Evolutionary conservation across 768 basidiomycete species (phyloP).

Genomic region (Naganishia vaughanmartiniae): DNA sequence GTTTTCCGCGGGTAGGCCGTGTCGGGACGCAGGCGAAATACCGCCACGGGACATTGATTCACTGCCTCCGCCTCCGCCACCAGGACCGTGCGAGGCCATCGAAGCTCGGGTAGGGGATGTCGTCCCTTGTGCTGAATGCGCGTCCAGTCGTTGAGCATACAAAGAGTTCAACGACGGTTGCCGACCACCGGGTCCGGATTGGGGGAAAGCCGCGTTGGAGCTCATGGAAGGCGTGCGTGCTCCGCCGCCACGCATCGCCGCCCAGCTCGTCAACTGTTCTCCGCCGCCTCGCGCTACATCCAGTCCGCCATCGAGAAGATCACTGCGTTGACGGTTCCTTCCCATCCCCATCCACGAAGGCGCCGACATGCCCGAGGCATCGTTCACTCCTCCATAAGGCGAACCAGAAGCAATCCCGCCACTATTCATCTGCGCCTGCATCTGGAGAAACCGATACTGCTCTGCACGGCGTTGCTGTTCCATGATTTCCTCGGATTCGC

Average conservation of each 20-base stretch:
- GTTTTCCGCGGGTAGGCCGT: conserved; percentile 18
- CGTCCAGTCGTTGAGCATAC: conserved; percentile 6
- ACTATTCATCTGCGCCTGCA: conserved; percentile 12
- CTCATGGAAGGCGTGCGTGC: conserved; percentile 1
- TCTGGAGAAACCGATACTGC: conserved; percentile 19
- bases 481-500: conserved; percentile 19
- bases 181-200: neutral
- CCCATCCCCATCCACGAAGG: conserved; percentile 22
- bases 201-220: neutral
- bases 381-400: neutral
- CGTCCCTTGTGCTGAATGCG: neutral
- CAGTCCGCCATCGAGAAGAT: neutral
- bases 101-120: neutral
- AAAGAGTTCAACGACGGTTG: conserved; percentile 13
- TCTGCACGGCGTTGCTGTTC: conserved; percentile 20
- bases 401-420: neutral
- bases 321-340: conserved; percentile 23
- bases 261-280: conserved; percentile 19
- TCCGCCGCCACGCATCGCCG: conserved; percentile 5
- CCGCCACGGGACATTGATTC: neutral
- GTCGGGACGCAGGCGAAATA: conserved; percentile 1
- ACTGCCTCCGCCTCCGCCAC: neutral
- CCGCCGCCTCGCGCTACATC: neutral
- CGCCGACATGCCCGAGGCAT: neutral
- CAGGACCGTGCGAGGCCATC: neutral